Evolutionary conservation across 768 basidiomycete species (phyloP).

Genomic region (Naganishia kalamii): DNA sequence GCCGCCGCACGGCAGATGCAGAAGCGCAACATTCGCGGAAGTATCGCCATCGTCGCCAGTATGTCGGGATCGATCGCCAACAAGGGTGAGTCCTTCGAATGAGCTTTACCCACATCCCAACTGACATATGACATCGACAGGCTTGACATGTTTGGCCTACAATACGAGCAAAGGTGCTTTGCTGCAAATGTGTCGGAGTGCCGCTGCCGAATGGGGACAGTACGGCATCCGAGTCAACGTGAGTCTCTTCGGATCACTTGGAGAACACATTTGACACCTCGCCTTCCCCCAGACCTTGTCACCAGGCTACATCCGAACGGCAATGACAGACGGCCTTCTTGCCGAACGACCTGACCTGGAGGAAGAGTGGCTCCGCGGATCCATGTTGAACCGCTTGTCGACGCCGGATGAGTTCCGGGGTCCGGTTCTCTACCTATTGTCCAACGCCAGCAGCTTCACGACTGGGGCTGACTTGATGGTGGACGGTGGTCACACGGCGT

Average conservation of each 20-base stretch:
- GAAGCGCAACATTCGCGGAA: conserved; percentile 19
- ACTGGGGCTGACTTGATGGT: conserved; percentile 42
- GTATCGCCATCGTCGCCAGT: conserved; percentile 24
- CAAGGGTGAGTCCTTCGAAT: conserved; percentile 9
- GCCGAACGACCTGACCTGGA: conserved; percentile 30
- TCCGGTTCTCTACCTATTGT: conserved; percentile 42
- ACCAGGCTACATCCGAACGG: conserved; percentile 40
- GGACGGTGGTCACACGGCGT: conserved; percentile 40
- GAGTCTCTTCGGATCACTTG: conserved; percentile 14
- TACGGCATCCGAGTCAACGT: conserved; percentile 42
- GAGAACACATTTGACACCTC: neutral
- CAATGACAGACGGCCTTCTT: conserved; percentile 35
- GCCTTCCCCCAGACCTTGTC: conserved; percentile 29
- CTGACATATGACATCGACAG: conserved; percentile 14
- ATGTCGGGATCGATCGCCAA: conserved; percentile 18
- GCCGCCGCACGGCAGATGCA: conserved; percentile 14
- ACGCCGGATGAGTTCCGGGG: conserved; percentile 42
- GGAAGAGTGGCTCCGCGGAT: conserved; percentile 31
- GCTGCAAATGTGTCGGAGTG: conserved; percentile 38
- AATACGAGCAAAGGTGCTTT: conserved; percentile 44
- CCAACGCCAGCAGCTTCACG: conserved; percentile 43
- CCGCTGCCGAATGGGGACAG: conserved; percentile 45
- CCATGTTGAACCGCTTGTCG: conserved; percentile 32
- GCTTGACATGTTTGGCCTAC: conserved; percentile 33
- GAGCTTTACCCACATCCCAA: neutral